These are phyloP conservation scores for Nemania abortiva DNA, from an alignment of 2,329 filamentous ascomycete species.

Conservation along the genomic window DNA sequence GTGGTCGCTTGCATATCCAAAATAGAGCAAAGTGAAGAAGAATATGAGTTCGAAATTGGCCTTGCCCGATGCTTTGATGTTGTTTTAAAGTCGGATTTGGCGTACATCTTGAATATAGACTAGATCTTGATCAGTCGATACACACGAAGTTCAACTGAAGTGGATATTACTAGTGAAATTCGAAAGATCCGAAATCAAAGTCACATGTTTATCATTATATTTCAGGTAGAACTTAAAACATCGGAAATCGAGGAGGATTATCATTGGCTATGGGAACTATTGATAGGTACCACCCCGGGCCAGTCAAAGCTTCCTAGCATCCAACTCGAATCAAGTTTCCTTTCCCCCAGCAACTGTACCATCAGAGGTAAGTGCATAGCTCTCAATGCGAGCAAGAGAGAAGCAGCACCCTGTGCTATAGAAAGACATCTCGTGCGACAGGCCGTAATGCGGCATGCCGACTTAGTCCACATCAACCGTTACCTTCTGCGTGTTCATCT, in stretches of 20 bases:
- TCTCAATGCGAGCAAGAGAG: background rate
- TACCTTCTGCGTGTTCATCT: slow-evolving; percentile 13
- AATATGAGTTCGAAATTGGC: no score
- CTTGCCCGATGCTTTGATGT: no score
- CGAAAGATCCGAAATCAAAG: no score
- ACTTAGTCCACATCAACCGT: background rate
- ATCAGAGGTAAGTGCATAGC: background rate
- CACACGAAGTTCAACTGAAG: no score
- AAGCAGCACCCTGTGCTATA: background rate
- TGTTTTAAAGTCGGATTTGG: no score
- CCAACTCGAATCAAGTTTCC: background rate
- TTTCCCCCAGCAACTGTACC: background rate
- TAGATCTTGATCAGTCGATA: no score
- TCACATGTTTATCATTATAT: no score
- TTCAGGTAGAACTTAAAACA: no score
- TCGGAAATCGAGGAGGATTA: background rate
- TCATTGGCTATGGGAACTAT: background rate
- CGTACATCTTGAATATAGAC: no score
- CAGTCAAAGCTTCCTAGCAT: background rate
- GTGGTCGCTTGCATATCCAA: no score
- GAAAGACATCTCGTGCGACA: background rate
- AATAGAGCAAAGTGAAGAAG: no score
- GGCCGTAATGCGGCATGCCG: background rate
- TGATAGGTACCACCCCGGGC: background rate
- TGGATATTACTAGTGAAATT: no score